Evolutionary conservation across 768 basidiomycete genomes (phyloP).

Genomic region (Butyriboletus loyo): DNA sequence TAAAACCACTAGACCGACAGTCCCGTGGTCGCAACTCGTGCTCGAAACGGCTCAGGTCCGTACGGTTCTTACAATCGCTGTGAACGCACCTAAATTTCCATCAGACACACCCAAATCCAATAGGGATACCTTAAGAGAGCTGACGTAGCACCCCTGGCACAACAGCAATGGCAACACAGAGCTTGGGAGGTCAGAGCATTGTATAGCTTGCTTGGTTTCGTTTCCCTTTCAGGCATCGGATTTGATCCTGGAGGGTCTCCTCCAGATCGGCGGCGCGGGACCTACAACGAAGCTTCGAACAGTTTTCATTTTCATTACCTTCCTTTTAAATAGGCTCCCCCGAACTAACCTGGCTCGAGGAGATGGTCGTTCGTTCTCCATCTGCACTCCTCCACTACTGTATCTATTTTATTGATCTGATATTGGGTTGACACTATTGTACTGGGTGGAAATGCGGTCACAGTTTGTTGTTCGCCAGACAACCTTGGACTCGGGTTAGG

Average conservation of each 20-base stretch:
- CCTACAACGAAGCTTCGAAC: too few relatives aligned
- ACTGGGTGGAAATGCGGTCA: too few relatives aligned
- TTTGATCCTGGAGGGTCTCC: background rate
- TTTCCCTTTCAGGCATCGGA: background rate
- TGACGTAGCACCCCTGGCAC: background rate
- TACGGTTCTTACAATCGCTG: background rate
- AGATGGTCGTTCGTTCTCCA: too few relatives aligned
- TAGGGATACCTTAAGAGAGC: background rate
- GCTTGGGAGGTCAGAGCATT: background rate
- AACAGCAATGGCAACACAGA: conserved; percentile 1
- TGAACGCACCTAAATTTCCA: too few relatives aligned
- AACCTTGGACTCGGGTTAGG: conserved; percentile 2
- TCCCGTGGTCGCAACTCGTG: background rate
- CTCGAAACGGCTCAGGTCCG: background rate
- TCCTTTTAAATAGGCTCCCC: too few relatives aligned
- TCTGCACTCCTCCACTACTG: too few relatives aligned
- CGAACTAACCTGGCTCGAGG: too few relatives aligned
- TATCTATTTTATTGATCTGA: too few relatives aligned
- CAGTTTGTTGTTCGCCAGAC: too few relatives aligned
- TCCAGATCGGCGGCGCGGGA: background rate
- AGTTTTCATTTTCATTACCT: background rate
- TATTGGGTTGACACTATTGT: too few relatives aligned
- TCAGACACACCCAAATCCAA: background rate
- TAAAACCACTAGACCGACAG: background rate
- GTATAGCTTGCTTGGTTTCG: background rate